Conservation (phyloP, 345 rosid genomes). For the Pugionium cornutum region DNA sequence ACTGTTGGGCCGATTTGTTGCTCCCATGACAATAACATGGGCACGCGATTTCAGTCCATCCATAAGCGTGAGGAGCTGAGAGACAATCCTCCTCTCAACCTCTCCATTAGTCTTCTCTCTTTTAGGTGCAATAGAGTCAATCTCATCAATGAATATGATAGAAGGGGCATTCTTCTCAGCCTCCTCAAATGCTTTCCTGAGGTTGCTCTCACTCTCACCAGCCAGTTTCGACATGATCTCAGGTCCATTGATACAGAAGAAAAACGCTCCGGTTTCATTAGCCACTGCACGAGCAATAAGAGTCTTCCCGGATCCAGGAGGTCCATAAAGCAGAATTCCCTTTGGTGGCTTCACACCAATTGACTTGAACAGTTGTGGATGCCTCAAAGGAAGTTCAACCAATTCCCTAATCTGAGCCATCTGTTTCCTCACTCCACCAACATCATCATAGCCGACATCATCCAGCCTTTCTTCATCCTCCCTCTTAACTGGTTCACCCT, state of each 20-base stretch:
- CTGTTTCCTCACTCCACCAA: conserved; percentile 97
- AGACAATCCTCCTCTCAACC: conserved; percentile 96
- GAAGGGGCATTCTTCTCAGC: conserved; percentile 99
- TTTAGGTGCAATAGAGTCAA: conserved; percentile 96
- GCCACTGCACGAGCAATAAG: conserved; percentile 96
- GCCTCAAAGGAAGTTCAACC: conserved; percentile 92
- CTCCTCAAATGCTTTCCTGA: conserved; percentile 94
- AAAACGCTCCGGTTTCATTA: conserved; percentile 94
- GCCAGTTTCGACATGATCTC: conserved; percentile 98
- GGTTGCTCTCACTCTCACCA: conserved; percentile 98
- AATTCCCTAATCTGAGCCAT: conserved; percentile 98
- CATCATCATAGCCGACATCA: conserved; percentile 96
- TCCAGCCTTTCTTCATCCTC: conserved; percentile 93
- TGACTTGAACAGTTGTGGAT: conserved; percentile 91
- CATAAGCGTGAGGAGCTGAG: conserved; percentile 94
- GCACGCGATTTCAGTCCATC: conserved; percentile 92
- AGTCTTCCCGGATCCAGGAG: conserved; percentile 90
- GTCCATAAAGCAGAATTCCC: conserved; percentile 86
- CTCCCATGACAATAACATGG: conserved; percentile 93
- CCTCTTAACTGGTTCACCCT: conserved; percentile 91
- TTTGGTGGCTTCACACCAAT: conserved; percentile 99
- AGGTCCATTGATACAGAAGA: conserved; percentile 94
- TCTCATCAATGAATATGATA: conserved; percentile 87
- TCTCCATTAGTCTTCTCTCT: conserved; percentile 96
- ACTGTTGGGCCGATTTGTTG: conserved; percentile 98